phyloP scores from a whole-genome alignment of 139 green algal genomes.

The Desmodesmus armatus region DNA sequence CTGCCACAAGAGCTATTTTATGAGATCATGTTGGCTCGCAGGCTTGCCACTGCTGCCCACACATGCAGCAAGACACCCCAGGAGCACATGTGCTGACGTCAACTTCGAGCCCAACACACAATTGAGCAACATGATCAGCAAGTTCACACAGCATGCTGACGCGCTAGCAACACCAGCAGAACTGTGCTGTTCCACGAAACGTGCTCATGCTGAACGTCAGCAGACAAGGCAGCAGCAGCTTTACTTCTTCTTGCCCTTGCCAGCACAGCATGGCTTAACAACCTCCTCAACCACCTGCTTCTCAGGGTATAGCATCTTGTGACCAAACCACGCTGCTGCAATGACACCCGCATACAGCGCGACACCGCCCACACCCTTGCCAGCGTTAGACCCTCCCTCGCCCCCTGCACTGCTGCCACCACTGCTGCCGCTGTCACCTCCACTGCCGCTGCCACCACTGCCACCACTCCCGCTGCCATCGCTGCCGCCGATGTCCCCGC shows the following conservation, averaged over 20 bases:
- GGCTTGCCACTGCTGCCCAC: no score
- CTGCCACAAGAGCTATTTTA: no score
- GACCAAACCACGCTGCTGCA: slow-evolving; percentile 16
- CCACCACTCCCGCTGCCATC: background rate
- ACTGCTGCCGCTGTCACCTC: background rate
- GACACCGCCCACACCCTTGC: background rate
- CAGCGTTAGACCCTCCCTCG: background rate
- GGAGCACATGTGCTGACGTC: no score
- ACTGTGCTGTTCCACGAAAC: no score
- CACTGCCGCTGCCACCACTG: background rate
- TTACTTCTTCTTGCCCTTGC: slow-evolving; percentile 36
- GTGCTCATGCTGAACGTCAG: no score
- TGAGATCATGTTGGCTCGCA: no score
- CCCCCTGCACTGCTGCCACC: background rate
- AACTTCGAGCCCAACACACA: no score
- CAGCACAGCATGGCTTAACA: background rate
- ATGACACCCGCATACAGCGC: slow-evolving; percentile 28
- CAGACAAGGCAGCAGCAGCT: no score
- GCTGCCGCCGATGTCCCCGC: background rate
- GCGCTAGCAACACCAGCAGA: no score
- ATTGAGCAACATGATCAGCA: no score
- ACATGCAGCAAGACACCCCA: no score
- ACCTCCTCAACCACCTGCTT: background rate
- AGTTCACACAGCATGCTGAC: no score
- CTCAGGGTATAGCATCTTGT: slow-evolving; percentile 8